Evolutionary conservation across 306 rosid species (phyloP).

Genomic region (Nissolia schottii): DNA sequence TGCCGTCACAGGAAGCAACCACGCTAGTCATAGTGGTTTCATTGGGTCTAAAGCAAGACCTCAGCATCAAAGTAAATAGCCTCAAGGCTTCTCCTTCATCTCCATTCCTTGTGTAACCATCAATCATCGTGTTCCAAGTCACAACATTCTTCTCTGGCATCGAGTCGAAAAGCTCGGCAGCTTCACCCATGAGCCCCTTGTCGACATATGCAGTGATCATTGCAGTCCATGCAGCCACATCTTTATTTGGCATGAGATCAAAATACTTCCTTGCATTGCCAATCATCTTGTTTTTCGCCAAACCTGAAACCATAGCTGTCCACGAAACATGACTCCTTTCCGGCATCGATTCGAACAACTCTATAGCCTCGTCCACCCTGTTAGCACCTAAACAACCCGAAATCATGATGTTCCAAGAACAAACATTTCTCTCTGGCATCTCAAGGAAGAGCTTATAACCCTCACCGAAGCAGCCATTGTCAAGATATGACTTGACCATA

Average conservation of each 20-base stretch:
- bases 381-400: constrained; percentile 38
- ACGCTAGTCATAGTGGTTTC: constrained; percentile 30
- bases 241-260: constrained; percentile 42
- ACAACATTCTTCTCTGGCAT: constrained; percentile 39
- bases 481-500: constrained; percentile 49
- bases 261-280: constrained; percentile 38
- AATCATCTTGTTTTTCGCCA: constrained; percentile 40
- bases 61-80: constrained; percentile 34
- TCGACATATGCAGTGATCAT: constrained; percentile 39
- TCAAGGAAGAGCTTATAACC: constrained; percentile 36
- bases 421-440: constrained; percentile 38
- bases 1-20: constrained; percentile 35
- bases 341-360: constrained; percentile 37
- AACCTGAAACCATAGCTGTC: constrained; percentile 48
- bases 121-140: constrained; percentile 39
- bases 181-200: constrained; percentile 36
- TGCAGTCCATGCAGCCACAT: constrained; percentile 43
- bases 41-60: constrained; percentile 36
- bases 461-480: constrained; percentile 32
- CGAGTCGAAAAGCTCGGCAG: constrained; percentile 33
- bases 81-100: constrained; percentile 28
- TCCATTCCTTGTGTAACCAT: constrained; percentile 36
- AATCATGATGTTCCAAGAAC: constrained; percentile 51
- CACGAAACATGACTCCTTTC: constrained; percentile 37
- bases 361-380: constrained; percentile 39